Evolutionary conservation across 768 basidiomycete genomes (phyloP).

Genomic region (Chlorophyllum brunneum): DNA sequence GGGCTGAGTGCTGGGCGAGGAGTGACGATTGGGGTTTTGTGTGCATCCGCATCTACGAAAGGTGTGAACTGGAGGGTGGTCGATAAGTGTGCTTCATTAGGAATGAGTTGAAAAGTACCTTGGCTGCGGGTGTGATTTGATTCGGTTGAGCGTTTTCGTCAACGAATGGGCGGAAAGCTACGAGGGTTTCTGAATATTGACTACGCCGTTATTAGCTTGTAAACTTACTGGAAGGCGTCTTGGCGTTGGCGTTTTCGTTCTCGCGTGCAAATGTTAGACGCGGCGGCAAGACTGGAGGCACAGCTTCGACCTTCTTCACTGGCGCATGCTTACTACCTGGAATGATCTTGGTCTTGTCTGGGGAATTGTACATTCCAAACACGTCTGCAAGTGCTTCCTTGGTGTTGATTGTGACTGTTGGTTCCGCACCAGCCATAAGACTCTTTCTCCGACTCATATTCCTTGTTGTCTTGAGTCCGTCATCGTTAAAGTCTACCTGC

Average conservation of each 20-base stretch:
- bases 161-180: slow-evolving; percentile 66
- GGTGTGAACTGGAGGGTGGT: slow-evolving; percentile 53
- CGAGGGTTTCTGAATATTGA: neutral
- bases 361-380: slow-evolving; percentile 94
- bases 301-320: slow-evolving; percentile 60
- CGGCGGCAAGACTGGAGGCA: slow-evolving; percentile 40
- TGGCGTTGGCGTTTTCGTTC: slow-evolving; percentile 38
- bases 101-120: slow-evolving; percentile 28
- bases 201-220: neutral
- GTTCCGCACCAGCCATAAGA: slow-evolving; percentile 48
- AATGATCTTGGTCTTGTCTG: slow-evolving; percentile 65
- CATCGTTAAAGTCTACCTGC: slow-evolving; percentile 59
- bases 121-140: slow-evolving; percentile 39
- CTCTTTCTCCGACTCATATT: slow-evolving; percentile 44
- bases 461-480: slow-evolving; percentile 43
- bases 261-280: slow-evolving; percentile 28
- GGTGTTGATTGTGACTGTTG: slow-evolving; percentile 94
- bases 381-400: slow-evolving; percentile 93
- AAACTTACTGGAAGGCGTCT: slow-evolving; percentile 33
- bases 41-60: slow-evolving; percentile 53
- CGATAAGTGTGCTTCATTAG: neutral
- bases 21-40: slow-evolving; percentile 37
- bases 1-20: slow-evolving; percentile 44
- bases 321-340: slow-evolving; percentile 75
- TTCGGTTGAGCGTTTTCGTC: slow-evolving; percentile 53